These are phyloP conservation scores for Crassisporium funariophilum DNA, from an alignment of 768 basidiomycete species.

Conservation along the genomic window DNA sequence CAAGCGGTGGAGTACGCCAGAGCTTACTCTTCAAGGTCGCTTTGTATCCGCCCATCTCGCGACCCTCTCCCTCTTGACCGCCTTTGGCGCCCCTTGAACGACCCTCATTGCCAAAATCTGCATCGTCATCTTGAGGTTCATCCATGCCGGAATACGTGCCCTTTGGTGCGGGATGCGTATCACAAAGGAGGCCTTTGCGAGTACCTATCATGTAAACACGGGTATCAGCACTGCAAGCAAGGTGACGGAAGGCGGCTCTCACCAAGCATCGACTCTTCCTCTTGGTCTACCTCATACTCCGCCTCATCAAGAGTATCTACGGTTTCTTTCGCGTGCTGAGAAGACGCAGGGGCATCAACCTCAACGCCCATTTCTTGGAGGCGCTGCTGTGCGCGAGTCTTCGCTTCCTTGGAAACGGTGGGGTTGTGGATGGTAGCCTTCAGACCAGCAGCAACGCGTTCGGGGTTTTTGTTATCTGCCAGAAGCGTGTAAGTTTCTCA, in stretches of 20 bases:
- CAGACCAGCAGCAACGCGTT: constrained; percentile 44
- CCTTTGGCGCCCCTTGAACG: too few species aligned
- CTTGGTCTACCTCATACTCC: constrained; percentile 1
- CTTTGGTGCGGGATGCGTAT: too few species aligned
- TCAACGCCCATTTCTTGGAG: constrained; percentile 39
- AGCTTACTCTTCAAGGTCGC: constrained; percentile 33
- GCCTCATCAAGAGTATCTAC: background rate
- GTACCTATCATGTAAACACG: too few species aligned
- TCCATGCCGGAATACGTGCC: too few species aligned
- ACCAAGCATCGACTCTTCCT: constrained; percentile 3
- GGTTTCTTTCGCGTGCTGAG: constrained; percentile 1
- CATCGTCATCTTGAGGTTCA: constrained; percentile 3
- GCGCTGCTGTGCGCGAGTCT: constrained; percentile 45
- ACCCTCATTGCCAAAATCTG: too few species aligned
- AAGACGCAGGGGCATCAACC: constrained; percentile 3
- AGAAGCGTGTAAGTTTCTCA: background rate
- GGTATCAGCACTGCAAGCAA: too few species aligned
- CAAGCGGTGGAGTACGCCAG: background rate
- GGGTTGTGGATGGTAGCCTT: constrained; percentile 64
- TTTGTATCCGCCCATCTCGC: constrained; percentile 33
- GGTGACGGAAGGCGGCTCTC: background rate
- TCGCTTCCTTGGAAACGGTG: constrained; percentile 56
- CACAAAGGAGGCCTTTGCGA: too few species aligned
- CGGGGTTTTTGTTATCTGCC: constrained; percentile 15
- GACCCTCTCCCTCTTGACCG: constrained; percentile 9